These are phyloP conservation scores for Isochrysis galbana DNA, from an alignment of 78 protist genomes.

Conservation along the genomic window DNA sequence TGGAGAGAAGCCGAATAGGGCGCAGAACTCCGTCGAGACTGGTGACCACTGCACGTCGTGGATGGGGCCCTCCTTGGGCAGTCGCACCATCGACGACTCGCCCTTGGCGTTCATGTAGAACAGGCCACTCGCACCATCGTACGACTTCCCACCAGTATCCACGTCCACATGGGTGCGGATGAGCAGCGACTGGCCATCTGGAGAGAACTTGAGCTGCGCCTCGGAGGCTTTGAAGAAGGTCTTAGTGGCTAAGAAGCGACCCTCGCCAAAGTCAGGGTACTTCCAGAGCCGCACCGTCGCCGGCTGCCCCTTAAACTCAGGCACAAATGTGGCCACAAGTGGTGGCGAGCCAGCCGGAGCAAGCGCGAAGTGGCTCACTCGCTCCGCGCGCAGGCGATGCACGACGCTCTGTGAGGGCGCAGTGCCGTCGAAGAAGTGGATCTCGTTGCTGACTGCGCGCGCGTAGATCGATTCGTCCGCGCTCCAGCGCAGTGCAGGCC, in stretches of 20 bases:
- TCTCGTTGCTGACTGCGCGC: slow-evolving; percentile 10
- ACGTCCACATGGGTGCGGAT: slow-evolving; percentile 47
- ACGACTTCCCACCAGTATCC: slow-evolving; percentile 53
- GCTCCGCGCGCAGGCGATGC: neutral
- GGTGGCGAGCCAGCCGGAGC: slow-evolving; percentile 36
- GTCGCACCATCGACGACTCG: neutral
- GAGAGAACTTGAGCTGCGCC: slow-evolving; percentile 10
- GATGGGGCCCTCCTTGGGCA: slow-evolving; percentile 53
- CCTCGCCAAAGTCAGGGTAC: neutral
- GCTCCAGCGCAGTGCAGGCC: slow-evolving; percentile 35
- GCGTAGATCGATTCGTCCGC: slow-evolving; percentile 1
- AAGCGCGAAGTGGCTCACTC: neutral
- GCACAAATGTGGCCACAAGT: slow-evolving; percentile 27
- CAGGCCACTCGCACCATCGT: slow-evolving; percentile 65
- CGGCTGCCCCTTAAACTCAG: slow-evolving; percentile 16
- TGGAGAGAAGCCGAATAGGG: slow-evolving; percentile 50
- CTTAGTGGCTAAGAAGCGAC: slow-evolving; percentile 9
- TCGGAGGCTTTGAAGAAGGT: neutral
- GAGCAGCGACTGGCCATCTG: slow-evolving; percentile 37
- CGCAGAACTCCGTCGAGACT: slow-evolving; percentile 36
- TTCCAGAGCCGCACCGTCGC: neutral
- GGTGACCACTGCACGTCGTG: slow-evolving; percentile 61
- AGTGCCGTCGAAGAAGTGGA: slow-evolving; percentile 26
- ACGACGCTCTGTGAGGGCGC: neutral
- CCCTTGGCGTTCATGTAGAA: neutral